Percentiles rank a stretch among this genome's conserved stretches.
These are phyloP conservation scores for Amanita thiersii DNA, from an alignment of 768 basidiomycete genomes.

Conservation along the genomic window DNA sequence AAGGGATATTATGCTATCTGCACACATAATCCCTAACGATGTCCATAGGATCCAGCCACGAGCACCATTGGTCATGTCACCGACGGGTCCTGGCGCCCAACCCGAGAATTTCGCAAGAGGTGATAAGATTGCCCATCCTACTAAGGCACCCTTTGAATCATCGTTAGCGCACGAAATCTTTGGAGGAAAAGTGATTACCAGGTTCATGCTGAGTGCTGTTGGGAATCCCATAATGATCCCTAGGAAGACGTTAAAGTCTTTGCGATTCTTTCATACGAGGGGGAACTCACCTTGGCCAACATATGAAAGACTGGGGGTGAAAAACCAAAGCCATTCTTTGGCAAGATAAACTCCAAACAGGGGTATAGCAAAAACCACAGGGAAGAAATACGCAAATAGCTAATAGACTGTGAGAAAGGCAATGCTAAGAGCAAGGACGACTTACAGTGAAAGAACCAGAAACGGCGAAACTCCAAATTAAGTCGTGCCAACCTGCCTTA, in stretches of 20 bases:
- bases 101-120: conserved; percentile 74
- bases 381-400: conserved; percentile 86
- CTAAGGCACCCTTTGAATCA: conserved; percentile 81
- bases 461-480: conserved; percentile 70
- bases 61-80: conserved; percentile 81
- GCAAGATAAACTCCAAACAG: conserved; percentile 81
- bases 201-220: conserved; percentile 88
- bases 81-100: conserved; percentile 93
- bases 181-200: conserved; percentile 36
- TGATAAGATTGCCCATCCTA: conserved; percentile 92
- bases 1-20: conserved; percentile 84
- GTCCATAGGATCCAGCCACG: conserved; percentile 97
- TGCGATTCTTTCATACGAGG: conserved; percentile 4
- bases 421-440: conserved; percentile 8
- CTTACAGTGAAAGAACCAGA: conserved; percentile 74
- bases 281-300: conserved; percentile 73
- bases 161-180: conserved; percentile 3
- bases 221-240: conserved; percentile 98
- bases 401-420: conserved; percentile 21
- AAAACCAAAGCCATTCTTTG: conserved; percentile 86
- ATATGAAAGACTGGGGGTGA: conserved; percentile 87
- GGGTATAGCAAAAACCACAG: conserved; percentile 80
- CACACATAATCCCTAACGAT: conserved; percentile 91
- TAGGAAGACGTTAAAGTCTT: conserved; percentile 15
- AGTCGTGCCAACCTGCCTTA: conserved; percentile 67